Evolutionary conservation across 2,329 filamentous ascomycete genomes (phyloP).

Genomic region (Calcarisporium arbuscula): DNA sequence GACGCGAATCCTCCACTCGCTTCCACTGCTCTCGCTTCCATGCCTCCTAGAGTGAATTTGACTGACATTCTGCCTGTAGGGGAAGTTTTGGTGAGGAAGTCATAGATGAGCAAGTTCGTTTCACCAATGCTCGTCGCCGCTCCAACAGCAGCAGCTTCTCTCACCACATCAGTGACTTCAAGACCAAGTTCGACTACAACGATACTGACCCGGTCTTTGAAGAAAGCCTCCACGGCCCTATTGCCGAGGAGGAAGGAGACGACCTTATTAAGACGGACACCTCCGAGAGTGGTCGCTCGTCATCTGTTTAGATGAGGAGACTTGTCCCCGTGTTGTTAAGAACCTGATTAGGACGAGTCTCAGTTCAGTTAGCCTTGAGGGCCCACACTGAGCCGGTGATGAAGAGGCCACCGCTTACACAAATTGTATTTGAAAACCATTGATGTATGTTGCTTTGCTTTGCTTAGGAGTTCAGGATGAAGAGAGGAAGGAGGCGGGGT

Average conservation of each 20-base stretch:
- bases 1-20: background rate
- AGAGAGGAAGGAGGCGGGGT: too few relatives aligned
- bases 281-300: conserved; percentile 53
- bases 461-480: too few relatives aligned
- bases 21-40: background rate
- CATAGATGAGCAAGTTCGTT: conserved; percentile 75
- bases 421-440: too few relatives aligned
- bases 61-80: too few relatives aligned
- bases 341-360: too few relatives aligned
- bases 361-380: too few relatives aligned
- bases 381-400: too few relatives aligned
- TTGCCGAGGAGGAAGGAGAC: conserved; percentile 49
- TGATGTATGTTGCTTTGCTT: too few relatives aligned
- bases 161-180: conserved; percentile 68
- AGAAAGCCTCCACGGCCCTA: conserved; percentile 69
- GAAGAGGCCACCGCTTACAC: too few relatives aligned
- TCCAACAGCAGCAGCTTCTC: conserved; percentile 81
- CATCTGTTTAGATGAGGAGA: conserved; percentile 40
- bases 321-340: too few relatives aligned
- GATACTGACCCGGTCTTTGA: conserved; percentile 91
- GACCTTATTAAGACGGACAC: conserved; percentile 49
- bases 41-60: too few relatives aligned
- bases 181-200: conserved; percentile 92
- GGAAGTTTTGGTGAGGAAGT: conserved; percentile 78
- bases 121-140: conserved; percentile 80